A percentile compares a stretch with the other conserved stretches of the same genome.
Evolutionary conservation across 78 protist genomes (phyloP).

Genomic region (Dictyostelium discoideum): DNA sequence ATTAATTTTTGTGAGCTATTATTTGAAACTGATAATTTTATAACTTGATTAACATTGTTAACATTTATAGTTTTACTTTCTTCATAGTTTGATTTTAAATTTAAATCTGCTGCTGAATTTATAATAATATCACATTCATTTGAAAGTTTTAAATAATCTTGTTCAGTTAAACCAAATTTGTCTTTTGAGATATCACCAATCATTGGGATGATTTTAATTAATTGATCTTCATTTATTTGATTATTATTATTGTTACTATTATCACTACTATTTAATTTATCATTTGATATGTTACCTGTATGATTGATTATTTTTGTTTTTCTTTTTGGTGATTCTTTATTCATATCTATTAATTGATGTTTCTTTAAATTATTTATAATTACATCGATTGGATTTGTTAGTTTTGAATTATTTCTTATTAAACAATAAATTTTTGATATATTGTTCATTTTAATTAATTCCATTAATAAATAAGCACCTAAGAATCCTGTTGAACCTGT

Average conservation of each 20-base stretch:
- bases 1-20: neutral
- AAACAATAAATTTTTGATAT: slow-evolving; percentile 32
- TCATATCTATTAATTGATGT: neutral
- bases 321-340: neutral
- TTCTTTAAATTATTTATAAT: neutral
- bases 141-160: neutral
- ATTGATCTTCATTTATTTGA: neutral
- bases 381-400: neutral
- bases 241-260: too few species aligned
- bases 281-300: neutral
- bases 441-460: neutral
- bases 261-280: neutral
- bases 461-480: slow-evolving; percentile 2
- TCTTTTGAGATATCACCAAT: neutral
- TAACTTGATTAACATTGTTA: neutral
- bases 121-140: slow-evolving; percentile 38
- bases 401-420: neutral
- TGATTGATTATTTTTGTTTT: too few species aligned
- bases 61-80: slow-evolving; percentile 11
- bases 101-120: slow-evolving; percentile 37
- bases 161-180: neutral
- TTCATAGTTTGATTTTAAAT: slow-evolving; percentile 11
- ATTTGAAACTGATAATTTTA: neutral
- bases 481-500: slow-evolving; percentile 58
- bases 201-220: neutral